Base-by-base conservation (phyloP, 331 rosid genomes). In the Malus hybrid region DNA sequence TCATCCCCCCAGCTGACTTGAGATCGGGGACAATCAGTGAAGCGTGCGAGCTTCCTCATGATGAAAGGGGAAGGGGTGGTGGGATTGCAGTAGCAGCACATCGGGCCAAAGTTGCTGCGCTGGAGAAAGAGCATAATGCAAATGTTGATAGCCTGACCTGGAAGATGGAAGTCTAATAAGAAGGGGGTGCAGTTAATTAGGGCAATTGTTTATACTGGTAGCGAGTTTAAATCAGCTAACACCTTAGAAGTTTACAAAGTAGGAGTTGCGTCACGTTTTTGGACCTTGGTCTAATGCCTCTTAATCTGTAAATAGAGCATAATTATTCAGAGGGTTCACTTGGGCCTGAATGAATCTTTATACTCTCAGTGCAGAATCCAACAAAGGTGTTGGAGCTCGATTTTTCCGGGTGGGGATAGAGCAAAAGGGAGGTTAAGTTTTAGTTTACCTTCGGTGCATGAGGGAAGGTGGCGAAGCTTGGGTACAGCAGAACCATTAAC, bases 1-100 rank as follows among this genome's bases (percentile, higher is more conserved):
- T 95, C 88, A 95, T 95, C 52, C 99, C 99, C 74, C 99, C 99
- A 6, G 96, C 97, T 34, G 99, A 95, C 79, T 76, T 95, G 83
- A 89, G 88, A 74, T 85, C 97, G 7, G 88, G 86, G 60, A 79
- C 86, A 60, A 75, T 95, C 13, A 85, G 90, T 65, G 99, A 95
- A 88, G 87, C 89, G 10, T 85, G 88, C 52, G 97, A 90, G 78
- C 91, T 95, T 63, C 90, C 91, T 69, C 97, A 84, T 20, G 98
- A 89, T 20, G 99, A 88, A 64, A 88, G 88, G 78, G 91, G 83
- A 68, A 90, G 84, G 67, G 88, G 85, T 67, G 88, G 83, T 5
- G 88, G 83, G 22, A 50, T 84, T 72, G 77, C 96, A 0, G 73
- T 79, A 6, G 73, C 91, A 60, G 83, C 86, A 7, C 76, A 87